These are phyloP conservation scores for Nakaseomyces sp. DNA, from an alignment of 1,139 yeast genomes.

Conservation along the genomic window DNA sequence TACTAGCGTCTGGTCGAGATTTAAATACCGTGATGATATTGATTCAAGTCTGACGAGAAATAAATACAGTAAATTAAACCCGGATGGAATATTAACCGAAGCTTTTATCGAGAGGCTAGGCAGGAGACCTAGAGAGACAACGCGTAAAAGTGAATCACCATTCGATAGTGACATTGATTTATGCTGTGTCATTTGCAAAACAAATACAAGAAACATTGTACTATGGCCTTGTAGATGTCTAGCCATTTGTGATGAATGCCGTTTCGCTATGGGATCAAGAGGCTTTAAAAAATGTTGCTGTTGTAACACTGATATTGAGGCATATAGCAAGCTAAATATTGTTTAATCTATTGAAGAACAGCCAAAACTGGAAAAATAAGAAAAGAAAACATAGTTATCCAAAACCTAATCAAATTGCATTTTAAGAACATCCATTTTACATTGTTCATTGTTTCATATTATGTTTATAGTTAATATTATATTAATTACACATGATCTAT, in stretches of 20 bases:
- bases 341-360: too few relatives aligned
- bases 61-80: constrained; percentile 25
- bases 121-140: background rate
- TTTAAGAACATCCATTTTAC: too few relatives aligned
- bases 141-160: background rate
- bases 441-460: too few relatives aligned
- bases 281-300: constrained; percentile 79
- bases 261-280: constrained; percentile 64
- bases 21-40: background rate
- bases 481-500: too few relatives aligned
- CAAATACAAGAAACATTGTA: constrained; percentile 62
- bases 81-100: constrained; percentile 27
- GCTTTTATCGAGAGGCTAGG: constrained; percentile 17
- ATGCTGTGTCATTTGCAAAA: constrained; percentile 74
- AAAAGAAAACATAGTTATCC: too few relatives aligned
- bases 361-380: too few relatives aligned
- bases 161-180: constrained; percentile 17
- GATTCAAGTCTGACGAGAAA: constrained; percentile 31
- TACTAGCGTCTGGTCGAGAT: constrained; percentile 25
- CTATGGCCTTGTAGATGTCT: constrained; percentile 93
- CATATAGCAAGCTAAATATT: constrained; percentile 39
- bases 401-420: too few relatives aligned
- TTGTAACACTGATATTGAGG: constrained; percentile 66
- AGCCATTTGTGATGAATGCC: constrained; percentile 77
- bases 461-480: too few relatives aligned